Evolutionary conservation across 129 eudicot species (phyloP).

Genomic region (Solidago caesia): DNA sequence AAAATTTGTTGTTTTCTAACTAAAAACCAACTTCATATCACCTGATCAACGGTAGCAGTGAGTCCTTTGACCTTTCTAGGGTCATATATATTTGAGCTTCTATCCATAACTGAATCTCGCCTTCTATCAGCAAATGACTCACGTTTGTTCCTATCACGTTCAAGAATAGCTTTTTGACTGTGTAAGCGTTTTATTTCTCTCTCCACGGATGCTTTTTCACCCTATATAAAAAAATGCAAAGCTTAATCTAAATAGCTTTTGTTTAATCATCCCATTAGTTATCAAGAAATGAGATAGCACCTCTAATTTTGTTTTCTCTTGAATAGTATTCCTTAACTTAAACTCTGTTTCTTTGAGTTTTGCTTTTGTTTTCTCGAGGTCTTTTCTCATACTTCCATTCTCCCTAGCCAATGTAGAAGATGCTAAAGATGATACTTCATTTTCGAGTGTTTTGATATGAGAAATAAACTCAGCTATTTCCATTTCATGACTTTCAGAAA

Average conservation of each 20-base stretch:
- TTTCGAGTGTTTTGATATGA: constrained; percentile 60
- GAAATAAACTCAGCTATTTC: constrained; percentile 49
- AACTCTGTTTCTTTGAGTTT: constrained; percentile 85
- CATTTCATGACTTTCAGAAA: constrained; percentile 55
- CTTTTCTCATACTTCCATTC: constrained; percentile 85
- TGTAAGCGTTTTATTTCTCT: constrained; percentile 80
- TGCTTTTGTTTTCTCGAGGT: constrained; percentile 84
- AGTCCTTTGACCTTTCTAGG: constrained; percentile 52
- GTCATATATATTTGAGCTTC: constrained; percentile 68
- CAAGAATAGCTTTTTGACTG: constrained; percentile 69
- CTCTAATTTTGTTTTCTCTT: constrained; percentile 97
- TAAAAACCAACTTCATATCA: constrained; percentile 24
- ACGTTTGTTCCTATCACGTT: constrained; percentile 77
- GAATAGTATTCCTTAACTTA: constrained; percentile 73
- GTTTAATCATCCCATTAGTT: constrained; percentile 12
- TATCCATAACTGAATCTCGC: constrained; percentile 72
- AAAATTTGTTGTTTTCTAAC: constrained; percentile 3
- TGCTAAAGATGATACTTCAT: constrained; percentile 59
- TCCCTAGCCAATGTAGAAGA: constrained; percentile 72
- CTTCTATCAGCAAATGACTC: constrained; percentile 70
- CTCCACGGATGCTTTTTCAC: constrained; percentile 86
- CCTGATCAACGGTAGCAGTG: constrained; percentile 61
- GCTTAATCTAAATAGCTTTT: constrained; percentile 11
- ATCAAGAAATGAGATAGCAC: constrained; percentile 34
- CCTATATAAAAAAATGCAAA: constrained; percentile 38